Base-by-base conservation (phyloP, 2,329 filamentous ascomycete species). In the Thyridium curvatum region DNA sequence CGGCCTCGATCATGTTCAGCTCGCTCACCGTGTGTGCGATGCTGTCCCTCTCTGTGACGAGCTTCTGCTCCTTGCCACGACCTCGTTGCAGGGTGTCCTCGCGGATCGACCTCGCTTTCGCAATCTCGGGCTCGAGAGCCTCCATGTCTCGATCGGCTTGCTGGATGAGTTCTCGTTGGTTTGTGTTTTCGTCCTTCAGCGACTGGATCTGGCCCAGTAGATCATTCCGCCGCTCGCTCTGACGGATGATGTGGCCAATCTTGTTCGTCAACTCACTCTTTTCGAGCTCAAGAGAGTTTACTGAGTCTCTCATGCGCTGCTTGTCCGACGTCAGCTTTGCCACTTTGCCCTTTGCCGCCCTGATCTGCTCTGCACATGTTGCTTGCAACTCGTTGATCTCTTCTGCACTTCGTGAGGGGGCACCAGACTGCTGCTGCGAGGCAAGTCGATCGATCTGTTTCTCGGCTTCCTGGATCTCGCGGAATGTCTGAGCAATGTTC, bases 311-410 rank as follows among this genome's bases (percentile, higher is more conserved):
- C 39, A 79, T 73, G 30, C 84, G 79, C 48, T 95, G 86, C 48
- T 77, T 81, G 28, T 93, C 86, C 12, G 64, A 66, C 1, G 72
- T 77, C 26, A 94, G 62, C 50, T 84, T 85, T 7, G 73, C 62
- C 12, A 91, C 71, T 32, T 69, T 74, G 32, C 69, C 69, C 54
- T 86, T 88, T 18, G 80, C 63, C 16, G 65, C 64, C 39, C 82
- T 77, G 47, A 80, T 72, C 53, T 86, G 79, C 43, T 89, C 86
- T 15, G 74, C 75, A 40, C 82, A 72, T 14, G 67, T 63, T 35
- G 79, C 78, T 44, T 89, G 77, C 35, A 89, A 77, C 38, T 86
- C 81, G 50, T 93, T 85, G 38, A 94, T 89, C 48, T 93, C 86
- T 39, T 94, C 86, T 7, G 88, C 74, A 21, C 85, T 86, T 45